phyloP scores from a whole-genome alignment of 2,329 filamentous ascomycete species.

The Pseudogymnoascus sp. region DNA sequence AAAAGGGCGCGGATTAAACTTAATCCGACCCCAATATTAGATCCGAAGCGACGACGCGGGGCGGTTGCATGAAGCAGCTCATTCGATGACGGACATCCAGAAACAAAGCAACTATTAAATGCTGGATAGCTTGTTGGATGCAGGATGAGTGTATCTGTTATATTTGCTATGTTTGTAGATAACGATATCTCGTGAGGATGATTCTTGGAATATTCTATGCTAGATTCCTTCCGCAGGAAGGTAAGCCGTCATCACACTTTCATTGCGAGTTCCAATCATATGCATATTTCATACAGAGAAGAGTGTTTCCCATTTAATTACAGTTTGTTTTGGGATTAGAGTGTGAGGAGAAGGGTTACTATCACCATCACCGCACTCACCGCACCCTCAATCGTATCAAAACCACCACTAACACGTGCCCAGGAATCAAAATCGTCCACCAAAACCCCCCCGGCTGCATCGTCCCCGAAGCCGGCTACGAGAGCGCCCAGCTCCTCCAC shows the following conservation, averaged over 20 bases:
- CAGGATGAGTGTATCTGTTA: neutral
- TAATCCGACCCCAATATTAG: neutral
- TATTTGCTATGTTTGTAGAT: conserved; percentile 2
- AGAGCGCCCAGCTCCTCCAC: conserved; percentile 61
- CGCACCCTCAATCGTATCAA: neutral
- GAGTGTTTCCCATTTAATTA: neutral
- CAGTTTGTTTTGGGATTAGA: neutral
- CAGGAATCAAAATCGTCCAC: conserved; percentile 54
- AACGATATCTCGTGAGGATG: conserved; percentile 33
- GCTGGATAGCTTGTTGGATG: neutral
- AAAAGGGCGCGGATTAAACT: neutral
- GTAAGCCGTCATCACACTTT: conserved; percentile 29
- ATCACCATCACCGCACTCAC: neutral
- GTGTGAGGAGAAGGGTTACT: neutral
- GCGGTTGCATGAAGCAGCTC: neutral
- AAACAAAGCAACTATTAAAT: neutral
- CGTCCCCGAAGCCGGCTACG: conserved; percentile 38
- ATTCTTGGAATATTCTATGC: conserved; percentile 66
- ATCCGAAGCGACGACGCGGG: neutral
- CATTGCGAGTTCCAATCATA: neutral
- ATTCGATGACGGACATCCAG: neutral
- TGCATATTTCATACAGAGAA: neutral
- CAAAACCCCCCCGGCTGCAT: conserved; percentile 56
- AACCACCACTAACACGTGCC: neutral
- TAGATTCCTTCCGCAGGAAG: conserved; percentile 58